Percentiles rank a stretch among this genome's conserved stretches.
Evolutionary conservation across 805 yeast species (phyloP).

Genomic region (Kregervanrija fluxuum): DNA sequence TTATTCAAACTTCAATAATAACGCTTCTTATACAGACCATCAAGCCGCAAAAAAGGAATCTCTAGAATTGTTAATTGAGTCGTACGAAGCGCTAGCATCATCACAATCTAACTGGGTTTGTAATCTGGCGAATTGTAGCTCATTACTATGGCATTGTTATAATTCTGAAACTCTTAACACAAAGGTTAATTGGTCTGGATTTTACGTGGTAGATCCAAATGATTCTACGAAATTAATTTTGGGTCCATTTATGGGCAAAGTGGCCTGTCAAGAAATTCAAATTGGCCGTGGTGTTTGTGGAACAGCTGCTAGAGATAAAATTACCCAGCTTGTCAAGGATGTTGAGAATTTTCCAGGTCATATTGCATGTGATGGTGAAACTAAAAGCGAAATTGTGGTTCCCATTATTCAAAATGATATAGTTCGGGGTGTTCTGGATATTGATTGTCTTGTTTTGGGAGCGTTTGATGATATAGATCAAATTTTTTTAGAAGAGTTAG

Average conservation of each 20-base stretch:
- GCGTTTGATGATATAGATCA: constrained; percentile 68
- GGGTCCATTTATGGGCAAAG: constrained; percentile 96
- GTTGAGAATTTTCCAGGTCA: constrained; percentile 83
- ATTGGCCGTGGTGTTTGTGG: constrained; percentile 93
- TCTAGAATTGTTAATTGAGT: constrained; percentile 47
- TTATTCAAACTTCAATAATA: constrained; percentile 43
- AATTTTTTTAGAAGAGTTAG: constrained; percentile 52
- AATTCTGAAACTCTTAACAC: constrained; percentile 37
- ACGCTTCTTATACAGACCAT: constrained; percentile 7
- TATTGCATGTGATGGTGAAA: constrained; percentile 95
- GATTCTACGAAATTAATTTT: constrained; percentile 45
- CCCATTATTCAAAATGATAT: constrained; percentile 48
- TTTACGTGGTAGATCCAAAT: constrained; percentile 51
- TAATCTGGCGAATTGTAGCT: constrained; percentile 78
- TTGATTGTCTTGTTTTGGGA: constrained; percentile 60
- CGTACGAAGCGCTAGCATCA: constrained; percentile 57
- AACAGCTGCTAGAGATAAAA: constrained; percentile 50
- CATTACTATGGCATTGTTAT: constrained; percentile 85
- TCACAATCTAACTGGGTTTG: constrained; percentile 81
- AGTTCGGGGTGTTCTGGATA: constrained; percentile 73
- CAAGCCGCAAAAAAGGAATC: constrained; percentile 43
- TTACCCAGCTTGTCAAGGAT: constrained; percentile 70
- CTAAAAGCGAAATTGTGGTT: constrained; percentile 88
- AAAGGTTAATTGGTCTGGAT: constrained; percentile 88
- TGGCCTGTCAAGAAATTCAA: constrained; percentile 81